Evolutionary conservation across 805 yeast genomes (phyloP), one percentile per base, ranked within the genome.

Genomic region (Starmera dryadoides): DNA sequence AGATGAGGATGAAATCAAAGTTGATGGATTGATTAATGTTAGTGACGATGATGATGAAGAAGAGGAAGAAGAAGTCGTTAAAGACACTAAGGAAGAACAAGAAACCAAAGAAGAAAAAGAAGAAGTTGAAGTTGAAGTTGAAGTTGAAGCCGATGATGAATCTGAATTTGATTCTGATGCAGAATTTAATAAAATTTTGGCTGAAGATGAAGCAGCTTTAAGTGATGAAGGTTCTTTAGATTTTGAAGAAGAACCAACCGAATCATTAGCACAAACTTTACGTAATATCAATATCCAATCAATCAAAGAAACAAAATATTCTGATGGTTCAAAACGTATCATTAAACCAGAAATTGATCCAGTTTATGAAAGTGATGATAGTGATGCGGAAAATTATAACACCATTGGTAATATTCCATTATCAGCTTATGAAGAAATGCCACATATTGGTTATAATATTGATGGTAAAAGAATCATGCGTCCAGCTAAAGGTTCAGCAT

Each of bases 391-490:
- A 45, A 94, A 86, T 45, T 65, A 64, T 50, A 93, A 93, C 63
- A 87, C 97, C 4, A 86, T 93, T 49, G 98, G 98, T 36, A 86
- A 93, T 57, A 75, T 93, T 42, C 98, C 98, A 37, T 55, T 93
- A 17, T 76, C 91, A 16, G 96, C 96, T 2, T 93, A 93, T 58
- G 98, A 93, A 40, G 95, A 89, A 62, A 84, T 83, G 80, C 98
- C 98, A 1, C 98, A 93, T 58, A 79, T 93, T 43, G 98, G 98
- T 42, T 93, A 93, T 61, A 91, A 87, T 59, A 89, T 93, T 53
- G 93, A 93, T 59, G 98, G 99, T 55, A 91, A 89, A 59, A 78
- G 98, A 57, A 89, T 93, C 56, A 91, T 93, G 98, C 79, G 99
- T 61, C 99, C 99, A 11, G 98, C 98, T 9, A 83, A 86, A 53